Base-by-base conservation (phyloP, 352 stramenopile genomes). In the Pythium plurisporium region DNA sequence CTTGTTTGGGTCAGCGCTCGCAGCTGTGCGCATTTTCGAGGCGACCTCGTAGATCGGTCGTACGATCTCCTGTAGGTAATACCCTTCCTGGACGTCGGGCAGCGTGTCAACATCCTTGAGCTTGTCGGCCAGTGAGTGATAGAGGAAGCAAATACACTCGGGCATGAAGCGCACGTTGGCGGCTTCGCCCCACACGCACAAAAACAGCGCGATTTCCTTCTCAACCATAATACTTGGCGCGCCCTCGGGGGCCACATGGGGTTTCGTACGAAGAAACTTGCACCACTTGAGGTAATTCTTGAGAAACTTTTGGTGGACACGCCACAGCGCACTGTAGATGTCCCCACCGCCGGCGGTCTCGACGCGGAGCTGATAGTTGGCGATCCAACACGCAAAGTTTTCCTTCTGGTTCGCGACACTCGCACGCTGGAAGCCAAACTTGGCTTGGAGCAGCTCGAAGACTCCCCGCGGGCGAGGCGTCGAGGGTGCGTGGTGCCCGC, bases 251-350 rank as follows among this genome's bases (percentile, higher is more conserved):
- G 82, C 76, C 25, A 82, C 65, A 41, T 89, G 76, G 9, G 96
- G 96, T 44, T 80, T 69, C 3, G 93, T 87, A 26, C 82, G 81
- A 47, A 99, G 75, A 55, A 95, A 96, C 44, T 82, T 60, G 71
- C 96, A 99, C 97, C 97, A 99, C 62, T 95, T 95, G 59, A 59
- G 55, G 67, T 97, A 96, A 70, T 97, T 97, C 17, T 75, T 76
- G 68, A 96, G 95, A 26, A 99, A 96, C 67, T 98, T 97, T 42
- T 79, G 75, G 70, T 99, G 96, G 48, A 99, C 80, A 30, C 66
- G 76, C 36, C 69, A 67, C 51, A 93, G 70, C 19, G 78, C 79
- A 15, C 81, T 73, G 29, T 87, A 76, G 47, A 76, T 72, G 55
- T 83, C n/a, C n/a, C n/a, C n/a, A n/a, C n/a, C n/a, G n/a, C n/a